Base-by-base conservation (phyloP, 1,284 basidiomycete species). In the Volvariella volvacea region DNA sequence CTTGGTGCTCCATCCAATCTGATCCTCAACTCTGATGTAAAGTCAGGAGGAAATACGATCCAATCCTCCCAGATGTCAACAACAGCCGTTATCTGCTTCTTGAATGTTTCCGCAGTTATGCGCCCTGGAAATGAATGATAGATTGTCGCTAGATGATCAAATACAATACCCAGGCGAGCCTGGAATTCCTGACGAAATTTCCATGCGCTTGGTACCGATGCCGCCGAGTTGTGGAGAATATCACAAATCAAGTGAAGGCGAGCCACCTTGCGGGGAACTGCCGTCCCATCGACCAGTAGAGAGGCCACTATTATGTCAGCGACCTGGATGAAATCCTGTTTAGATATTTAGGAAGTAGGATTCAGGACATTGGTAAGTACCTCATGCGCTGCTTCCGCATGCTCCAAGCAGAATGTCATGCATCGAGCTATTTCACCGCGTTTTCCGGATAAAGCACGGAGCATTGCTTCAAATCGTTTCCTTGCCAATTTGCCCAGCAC, bases 11-110 rank as follows among this genome's bases (percentile, higher is more conserved):
- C 90, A 42, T 90, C 85, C 43, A 95, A 67, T 44, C 92, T 71
- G 42, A 66, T 66, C 32, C 88, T 73, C 15, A 93, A 70, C 53
- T 83, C 79, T 4, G 74, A 62, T 0, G 89, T 88, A 54, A 88
- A 87, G 43, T 92, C 87, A 1, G 85, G 84, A 22, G 89, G 74
- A 59, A 96, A 93, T 15, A 94, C 88, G 48, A 94, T 92, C 89
- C 92, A 95, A 56, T 92, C 83, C 56, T 97, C 94, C 95, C 95
- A 99, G 17, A 94, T 82, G 54, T 93, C 88, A 1, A 98, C 72
- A 9, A 98, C 80, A 0, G 77, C 68, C 2, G 79, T 80, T 43
- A 97, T 88, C 62, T 95, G 90, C 50, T 83, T 86, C 66, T 88
- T 93, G 73, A 97, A 97, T 1, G 86, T 85, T 53, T 95, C 90